Conservation (phyloP, 2,329 filamentous ascomycete species). For the Arthrobotrys megalospora region DNA sequence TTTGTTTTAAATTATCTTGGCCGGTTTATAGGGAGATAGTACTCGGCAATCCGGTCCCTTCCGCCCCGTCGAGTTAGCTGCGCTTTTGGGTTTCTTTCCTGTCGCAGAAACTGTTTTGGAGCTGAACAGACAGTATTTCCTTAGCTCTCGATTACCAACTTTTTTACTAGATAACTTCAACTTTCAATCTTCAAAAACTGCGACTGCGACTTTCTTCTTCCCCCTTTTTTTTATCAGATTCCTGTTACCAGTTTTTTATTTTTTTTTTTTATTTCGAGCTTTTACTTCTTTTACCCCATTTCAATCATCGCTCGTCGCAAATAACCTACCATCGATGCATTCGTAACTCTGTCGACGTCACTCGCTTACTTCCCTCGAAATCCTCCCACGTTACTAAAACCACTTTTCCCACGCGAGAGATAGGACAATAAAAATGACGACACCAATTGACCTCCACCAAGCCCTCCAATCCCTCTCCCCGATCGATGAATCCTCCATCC, state of each 20-base stretch:
- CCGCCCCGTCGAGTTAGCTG: slow-evolving; percentile 4
- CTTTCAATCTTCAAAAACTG: no score
- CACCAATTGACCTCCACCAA: slow-evolving; percentile 46
- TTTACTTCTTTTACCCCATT: neutral
- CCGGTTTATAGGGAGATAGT: neutral
- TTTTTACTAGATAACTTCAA: no score
- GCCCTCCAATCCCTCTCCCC: slow-evolving; percentile 53
- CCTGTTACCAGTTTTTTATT: neutral
- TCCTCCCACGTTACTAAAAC: neutral
- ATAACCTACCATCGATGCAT: neutral
- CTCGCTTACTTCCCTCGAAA: slow-evolving; percentile 19
- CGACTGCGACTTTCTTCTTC: neutral
- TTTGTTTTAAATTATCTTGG: no score
- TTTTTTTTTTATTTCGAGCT: neutral
- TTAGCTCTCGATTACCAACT: no score
- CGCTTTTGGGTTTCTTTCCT: slow-evolving; percentile 6
- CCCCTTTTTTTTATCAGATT: neutral
- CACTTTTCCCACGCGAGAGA: neutral
- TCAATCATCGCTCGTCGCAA: neutral
- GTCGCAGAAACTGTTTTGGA: no score
- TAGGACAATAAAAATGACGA: neutral
- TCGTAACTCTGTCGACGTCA: slow-evolving; percentile 12
- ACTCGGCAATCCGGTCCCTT: slow-evolving; percentile 25
- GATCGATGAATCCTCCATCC: slow-evolving; percentile 44
- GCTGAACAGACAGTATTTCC: no score